Base-by-base conservation (phyloP, 2,329 filamentous ascomycete species). In the Zymoseptoria pseudotritici region DNA sequence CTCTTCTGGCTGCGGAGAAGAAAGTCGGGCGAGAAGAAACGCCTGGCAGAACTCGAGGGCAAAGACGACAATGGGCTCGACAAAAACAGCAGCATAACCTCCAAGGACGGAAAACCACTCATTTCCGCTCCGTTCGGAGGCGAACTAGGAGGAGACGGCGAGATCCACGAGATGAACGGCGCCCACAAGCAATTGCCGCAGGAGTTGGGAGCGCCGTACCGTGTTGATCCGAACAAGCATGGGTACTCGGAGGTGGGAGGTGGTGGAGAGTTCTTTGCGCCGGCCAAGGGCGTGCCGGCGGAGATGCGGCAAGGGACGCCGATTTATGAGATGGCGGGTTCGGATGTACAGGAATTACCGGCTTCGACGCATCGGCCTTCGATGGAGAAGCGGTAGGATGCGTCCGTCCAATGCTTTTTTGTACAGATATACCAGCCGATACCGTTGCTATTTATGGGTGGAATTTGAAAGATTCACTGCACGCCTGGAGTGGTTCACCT, bases 171-270 rank as follows among this genome's bases (percentile, higher is more conserved):
- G 61, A 63, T 72, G 20, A 67, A 63, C 26, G 66, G 67, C 4
- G 65, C 69, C 17, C 65, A 69, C 46, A 69, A 69, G 54, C 61
- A 60, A 11, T 50, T 56, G 22, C 61, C 67, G 19, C 64, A 69
- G 51, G 71, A 73, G 63, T 66, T 73, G 65, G 71, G 71, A 53
- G 50, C 52, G 20, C 69, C 69, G 11, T 66, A 71, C 57, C 66
- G 65, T 53, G 58, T 67, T 22, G 69, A 73, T 61, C 70, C 71
- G n/a, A 70, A 71, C 50, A 68, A 68, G 55, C 65, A 66, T 19
- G 70, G 69, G 5, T 73, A 71, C 57, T 67, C 63, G 2, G 71
- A 73, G 61, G 69, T 73, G 69, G 69, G 70, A 21, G 68, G 66
- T 8, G 57, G 58, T 2, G 64, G 65, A 36, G 63, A 64, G 42